Conservation (phyloP, 1,139 yeast genomes). For the Candida frijolesensis region DNA sequence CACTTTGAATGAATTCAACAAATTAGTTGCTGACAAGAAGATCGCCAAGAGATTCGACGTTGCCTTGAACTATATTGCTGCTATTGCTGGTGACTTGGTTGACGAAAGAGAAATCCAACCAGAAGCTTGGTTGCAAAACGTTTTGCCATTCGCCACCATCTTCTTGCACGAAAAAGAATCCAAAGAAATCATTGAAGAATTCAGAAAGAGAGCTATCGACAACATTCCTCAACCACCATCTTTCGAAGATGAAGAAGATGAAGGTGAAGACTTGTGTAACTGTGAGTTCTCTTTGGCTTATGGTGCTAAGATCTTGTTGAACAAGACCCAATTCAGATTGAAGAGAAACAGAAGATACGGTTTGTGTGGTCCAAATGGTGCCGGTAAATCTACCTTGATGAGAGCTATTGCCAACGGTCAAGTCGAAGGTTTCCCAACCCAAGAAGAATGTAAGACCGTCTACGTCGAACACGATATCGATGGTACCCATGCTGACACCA, state of each 20-base stretch:
- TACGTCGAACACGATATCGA: conserved; percentile 99
- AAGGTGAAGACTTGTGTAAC: conserved; percentile 99
- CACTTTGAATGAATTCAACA: conserved; percentile 79
- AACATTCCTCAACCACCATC: conserved; percentile 96
- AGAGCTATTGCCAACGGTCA: conserved; percentile 99
- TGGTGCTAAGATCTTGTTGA: conserved; percentile 99
- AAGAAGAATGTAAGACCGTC: conserved; percentile 97
- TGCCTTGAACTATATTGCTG: conserved; percentile 83
- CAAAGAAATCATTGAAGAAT: conserved; percentile 87
- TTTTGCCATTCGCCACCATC: conserved; percentile 93
- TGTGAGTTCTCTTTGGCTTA: conserved; percentile 98
- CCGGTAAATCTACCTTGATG: conserved; percentile 99
- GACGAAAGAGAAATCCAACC: conserved; percentile 97
- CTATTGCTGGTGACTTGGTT: conserved; percentile 97
- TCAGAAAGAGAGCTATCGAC: conserved; percentile 95
- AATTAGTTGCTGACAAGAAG: conserved; percentile 69
- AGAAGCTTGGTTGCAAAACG: conserved; percentile 83
- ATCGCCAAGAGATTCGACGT: conserved; percentile 75
- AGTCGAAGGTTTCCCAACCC: conserved; percentile 99
- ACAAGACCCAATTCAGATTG: conserved; percentile 98
- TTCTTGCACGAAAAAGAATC: conserved; percentile 94
- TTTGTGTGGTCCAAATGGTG: conserved; percentile 99
- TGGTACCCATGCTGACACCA: conserved; percentile 95
- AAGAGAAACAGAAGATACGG: conserved; percentile 99
- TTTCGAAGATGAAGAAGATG: conserved; percentile 98